Evolutionary conservation across 176 grass and related monocot genomes (phyloP).

Genomic region (bread wheat (Triticum aestivum)): DNA sequence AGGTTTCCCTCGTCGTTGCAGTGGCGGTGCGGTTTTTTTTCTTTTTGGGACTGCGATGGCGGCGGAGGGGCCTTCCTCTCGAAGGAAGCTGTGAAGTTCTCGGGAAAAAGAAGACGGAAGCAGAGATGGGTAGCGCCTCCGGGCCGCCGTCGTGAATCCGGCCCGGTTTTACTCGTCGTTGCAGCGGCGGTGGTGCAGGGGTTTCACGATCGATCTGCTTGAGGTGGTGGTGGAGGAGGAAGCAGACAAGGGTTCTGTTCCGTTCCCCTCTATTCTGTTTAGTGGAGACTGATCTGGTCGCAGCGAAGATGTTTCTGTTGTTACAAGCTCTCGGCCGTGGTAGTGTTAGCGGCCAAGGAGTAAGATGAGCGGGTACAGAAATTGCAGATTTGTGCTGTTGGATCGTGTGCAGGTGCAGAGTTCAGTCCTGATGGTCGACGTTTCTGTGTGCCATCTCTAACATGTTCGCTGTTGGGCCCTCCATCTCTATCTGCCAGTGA

Average conservation of each 20-base stretch:
- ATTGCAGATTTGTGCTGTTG: too few relatives aligned
- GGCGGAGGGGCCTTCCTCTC: not conserved
- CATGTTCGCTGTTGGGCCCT: too few relatives aligned
- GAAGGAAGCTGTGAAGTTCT: constrained; percentile 2
- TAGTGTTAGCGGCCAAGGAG: too few relatives aligned
- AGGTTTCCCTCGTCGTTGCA: not conserved
- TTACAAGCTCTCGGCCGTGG: too few relatives aligned
- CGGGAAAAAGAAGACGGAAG: not conserved
- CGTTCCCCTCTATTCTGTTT: not conserved
- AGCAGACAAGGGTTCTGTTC: not conserved
- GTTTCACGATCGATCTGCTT: not conserved
- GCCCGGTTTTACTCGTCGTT: not conserved
- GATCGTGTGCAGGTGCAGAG: too few relatives aligned
- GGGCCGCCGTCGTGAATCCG: not conserved
- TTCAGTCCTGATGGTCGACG: too few relatives aligned
- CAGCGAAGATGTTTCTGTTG: too few relatives aligned
- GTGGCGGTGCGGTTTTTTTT: not conserved
- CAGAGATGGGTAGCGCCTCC: not conserved
- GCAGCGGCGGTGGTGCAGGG: not conserved
- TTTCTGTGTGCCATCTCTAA: too few relatives aligned
- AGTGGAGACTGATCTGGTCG: too few relatives aligned
- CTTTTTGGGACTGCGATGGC: not conserved
- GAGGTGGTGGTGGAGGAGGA: constrained; percentile 6
- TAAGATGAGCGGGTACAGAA: too few relatives aligned
- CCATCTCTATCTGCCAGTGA: too few relatives aligned